Evolutionary conservation across 805 yeast genomes (phyloP).

Genomic region (Brettanomyces sp.): DNA sequence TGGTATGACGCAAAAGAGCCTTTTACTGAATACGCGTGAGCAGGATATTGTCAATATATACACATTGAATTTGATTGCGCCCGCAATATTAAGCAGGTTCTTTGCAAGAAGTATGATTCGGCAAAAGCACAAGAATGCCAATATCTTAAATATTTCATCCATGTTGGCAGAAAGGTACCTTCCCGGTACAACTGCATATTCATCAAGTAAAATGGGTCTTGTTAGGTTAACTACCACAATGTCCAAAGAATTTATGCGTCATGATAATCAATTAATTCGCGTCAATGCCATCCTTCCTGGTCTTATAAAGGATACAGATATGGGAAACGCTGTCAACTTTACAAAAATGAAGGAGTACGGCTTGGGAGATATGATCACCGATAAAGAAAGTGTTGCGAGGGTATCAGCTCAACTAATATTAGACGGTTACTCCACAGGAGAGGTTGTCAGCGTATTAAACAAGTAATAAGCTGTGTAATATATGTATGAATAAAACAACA

Average conservation of each 20-base stretch:
- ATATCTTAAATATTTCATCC: constrained; percentile 60
- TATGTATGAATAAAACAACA: no score
- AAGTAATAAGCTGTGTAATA: no score
- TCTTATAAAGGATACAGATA: constrained; percentile 53
- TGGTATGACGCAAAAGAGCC: constrained; percentile 49
- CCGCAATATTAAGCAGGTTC: constrained; percentile 49
- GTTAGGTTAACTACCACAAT: constrained; percentile 50
- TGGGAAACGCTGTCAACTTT: constrained; percentile 34
- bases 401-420: background rate
- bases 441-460: background rate
- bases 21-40: constrained; percentile 35
- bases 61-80: constrained; percentile 47
- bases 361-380: background rate
- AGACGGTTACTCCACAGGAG: background rate
- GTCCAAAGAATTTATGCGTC: constrained; percentile 41
- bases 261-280: constrained; percentile 37
- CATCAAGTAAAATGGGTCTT: constrained; percentile 66
- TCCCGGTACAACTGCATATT: constrained; percentile 53
- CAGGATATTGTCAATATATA: constrained; percentile 37
- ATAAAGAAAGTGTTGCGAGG: constrained; percentile 7
- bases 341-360: constrained; percentile 10
- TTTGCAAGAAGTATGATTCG: constrained; percentile 43
- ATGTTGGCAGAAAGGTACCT: constrained; percentile 32
- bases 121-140: constrained; percentile 18
- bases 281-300: constrained; percentile 68